Conservation (phyloP, 345 rosid species). For the Citrus medica region DNA sequence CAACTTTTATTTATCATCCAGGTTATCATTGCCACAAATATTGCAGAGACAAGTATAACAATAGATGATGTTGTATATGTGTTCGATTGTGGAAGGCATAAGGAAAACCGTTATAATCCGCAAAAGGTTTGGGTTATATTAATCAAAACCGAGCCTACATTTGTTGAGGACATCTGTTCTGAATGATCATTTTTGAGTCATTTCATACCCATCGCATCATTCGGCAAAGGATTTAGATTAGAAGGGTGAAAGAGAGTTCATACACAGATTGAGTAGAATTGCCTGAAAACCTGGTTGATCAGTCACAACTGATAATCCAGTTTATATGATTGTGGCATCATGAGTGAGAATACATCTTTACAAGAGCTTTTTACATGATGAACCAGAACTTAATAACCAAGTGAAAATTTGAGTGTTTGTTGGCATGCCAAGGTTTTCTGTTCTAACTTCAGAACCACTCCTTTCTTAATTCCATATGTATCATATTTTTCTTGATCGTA, state of each 20-base stretch:
- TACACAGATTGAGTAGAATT: no score
- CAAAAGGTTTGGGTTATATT: constrained; percentile 55
- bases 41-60: constrained; percentile 92
- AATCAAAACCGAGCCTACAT: neutral
- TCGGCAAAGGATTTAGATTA: no score
- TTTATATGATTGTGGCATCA: neutral
- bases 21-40: constrained; percentile 89
- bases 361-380: neutral
- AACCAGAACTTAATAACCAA: neutral
- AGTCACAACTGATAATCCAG: no score
- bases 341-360: neutral
- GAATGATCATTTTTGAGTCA: neutral
- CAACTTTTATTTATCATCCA: constrained; percentile 25
- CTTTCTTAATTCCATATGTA: no score
- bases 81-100: constrained; percentile 90
- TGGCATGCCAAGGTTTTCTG: no score
- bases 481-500: no score
- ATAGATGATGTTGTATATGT: constrained; percentile 93
- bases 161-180: neutral
- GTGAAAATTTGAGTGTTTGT: no score
- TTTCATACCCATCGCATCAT: neutral
- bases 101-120: constrained; percentile 90
- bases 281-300: no score
- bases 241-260: no score
- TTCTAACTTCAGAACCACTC: no score